Percentiles rank a stretch among this genome's conserved stretches.
phyloP scores from a whole-genome alignment of 1,284 basidiomycete genomes.

The Moesziomyces parantarcticus region DNA sequence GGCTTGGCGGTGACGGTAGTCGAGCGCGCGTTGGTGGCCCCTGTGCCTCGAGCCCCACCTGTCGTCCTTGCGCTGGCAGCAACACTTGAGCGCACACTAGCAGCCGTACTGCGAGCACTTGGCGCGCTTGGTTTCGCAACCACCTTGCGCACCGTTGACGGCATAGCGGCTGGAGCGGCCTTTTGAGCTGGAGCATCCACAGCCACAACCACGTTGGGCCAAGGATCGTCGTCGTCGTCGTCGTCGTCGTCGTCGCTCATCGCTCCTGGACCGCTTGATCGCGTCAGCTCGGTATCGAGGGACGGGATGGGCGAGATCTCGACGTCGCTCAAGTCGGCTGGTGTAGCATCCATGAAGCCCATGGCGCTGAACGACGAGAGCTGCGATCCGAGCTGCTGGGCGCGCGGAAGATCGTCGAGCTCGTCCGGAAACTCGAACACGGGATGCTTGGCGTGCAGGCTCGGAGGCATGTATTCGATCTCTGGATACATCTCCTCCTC shows the following conservation, averaged over 20 bases:
- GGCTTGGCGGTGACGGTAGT: background rate
- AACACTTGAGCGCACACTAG: conserved; percentile 3
- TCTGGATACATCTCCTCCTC: conserved; percentile 62
- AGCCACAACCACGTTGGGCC: conserved; percentile 34
- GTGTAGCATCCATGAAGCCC: conserved; percentile 12
- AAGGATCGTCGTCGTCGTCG: conserved; percentile 26
- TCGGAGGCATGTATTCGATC: conserved; percentile 58
- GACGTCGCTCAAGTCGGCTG: conserved; percentile 27
- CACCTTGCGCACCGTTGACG: background rate
- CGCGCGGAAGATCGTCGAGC: conserved; percentile 54
- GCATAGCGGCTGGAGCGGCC: no score
- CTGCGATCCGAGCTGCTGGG: conserved; percentile 35
- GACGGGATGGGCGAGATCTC: conserved; percentile 21
- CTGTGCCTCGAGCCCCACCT: no score
- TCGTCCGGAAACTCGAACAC: conserved; percentile 52
- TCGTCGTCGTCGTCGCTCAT: conserved; percentile 26
- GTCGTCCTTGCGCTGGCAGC: background rate
- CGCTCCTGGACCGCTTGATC: background rate
- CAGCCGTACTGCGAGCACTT: background rate
- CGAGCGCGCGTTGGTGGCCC: no score
- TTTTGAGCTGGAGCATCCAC: background rate
- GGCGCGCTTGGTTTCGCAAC: background rate
- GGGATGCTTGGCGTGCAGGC: conserved; percentile 26
- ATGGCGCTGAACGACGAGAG: conserved; percentile 27
- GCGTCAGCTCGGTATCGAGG: background rate